These are phyloP conservation scores for Phialophora verrucosa DNA, from an alignment of 2,329 filamentous ascomycete species.

Conservation along the genomic window DNA sequence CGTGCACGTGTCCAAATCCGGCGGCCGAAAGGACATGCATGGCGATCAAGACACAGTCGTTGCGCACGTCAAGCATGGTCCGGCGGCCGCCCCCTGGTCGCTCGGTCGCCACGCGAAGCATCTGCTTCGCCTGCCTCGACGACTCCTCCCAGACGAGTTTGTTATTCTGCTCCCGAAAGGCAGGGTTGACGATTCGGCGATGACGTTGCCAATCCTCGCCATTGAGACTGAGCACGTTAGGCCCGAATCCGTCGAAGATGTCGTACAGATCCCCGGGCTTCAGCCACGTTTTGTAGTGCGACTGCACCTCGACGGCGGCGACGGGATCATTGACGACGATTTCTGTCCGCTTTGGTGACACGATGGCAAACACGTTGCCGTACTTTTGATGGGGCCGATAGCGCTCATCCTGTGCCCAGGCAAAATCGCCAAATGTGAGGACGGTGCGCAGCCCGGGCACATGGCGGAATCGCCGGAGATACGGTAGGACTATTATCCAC, in stretches of 20 bases:
- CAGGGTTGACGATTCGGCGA: slow-evolving; percentile 49
- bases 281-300: slow-evolving; percentile 28
- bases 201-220: slow-evolving; percentile 52
- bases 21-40: slow-evolving; percentile 48
- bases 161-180: slow-evolving; percentile 54
- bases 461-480: slow-evolving; percentile 15
- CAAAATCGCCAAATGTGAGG: slow-evolving; percentile 21
- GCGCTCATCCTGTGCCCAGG: slow-evolving; percentile 27
- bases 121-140: slow-evolving; percentile 43
- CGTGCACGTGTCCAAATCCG: slow-evolving; percentile 44
- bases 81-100: background rate
- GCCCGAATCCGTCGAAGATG: slow-evolving; percentile 33
- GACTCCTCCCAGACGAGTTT: slow-evolving; percentile 49
- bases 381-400: slow-evolving; percentile 16
- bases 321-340: slow-evolving; percentile 30
- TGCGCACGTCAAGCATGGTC: slow-evolving; percentile 34
- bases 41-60: slow-evolving; percentile 46
- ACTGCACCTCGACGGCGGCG: slow-evolving; percentile 22
- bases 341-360: slow-evolving; percentile 26
- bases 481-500: slow-evolving; percentile 22
- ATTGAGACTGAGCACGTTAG: slow-evolving; percentile 30
- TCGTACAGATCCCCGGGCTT: slow-evolving; percentile 29
- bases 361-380: slow-evolving; percentile 30
- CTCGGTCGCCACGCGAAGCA: slow-evolving; percentile 37
- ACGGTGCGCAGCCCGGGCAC: slow-evolving; percentile 19